Base-by-base conservation (phyloP, 768 basidiomycete genomes). In the Psilocybe azurescens region DNA sequence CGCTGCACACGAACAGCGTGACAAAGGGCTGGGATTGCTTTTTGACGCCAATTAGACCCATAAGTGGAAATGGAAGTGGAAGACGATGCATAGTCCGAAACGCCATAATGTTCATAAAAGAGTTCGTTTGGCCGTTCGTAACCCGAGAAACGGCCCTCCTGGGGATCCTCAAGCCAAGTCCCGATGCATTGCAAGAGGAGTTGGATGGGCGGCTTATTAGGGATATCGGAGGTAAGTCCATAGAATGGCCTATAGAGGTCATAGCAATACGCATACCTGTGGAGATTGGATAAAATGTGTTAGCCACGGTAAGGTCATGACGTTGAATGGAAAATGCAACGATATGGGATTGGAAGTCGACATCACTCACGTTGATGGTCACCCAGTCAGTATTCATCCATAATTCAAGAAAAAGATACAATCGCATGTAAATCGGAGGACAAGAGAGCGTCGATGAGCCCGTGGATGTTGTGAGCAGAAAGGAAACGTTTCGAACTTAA, bases 301-400 rank as follows among this genome's bases (percentile, higher is more conserved):
- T 58, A 41, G 33, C 18, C 48, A n/a, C n/a, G 14, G 8, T 30
- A 11, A 36, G 33, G 33, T 44, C n/a, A 18, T 50, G 46, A 50
- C 48, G 44, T 39, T 49, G 30, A 18, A 32, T 28, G 18, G 11
- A 38, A 30, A 55, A 39, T 36, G 1, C 20, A 7, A 32, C 32
- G 38, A 32, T 13, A 30, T 29, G 32, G 36, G 29, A 48, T 16
- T n/a, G 39, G 13, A 56, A n/a, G 38, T 16, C n/a, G 30, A 14
- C 4, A 56, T n/a, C 16, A 61, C 60, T 51, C n/a, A 61, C 60
- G 48, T 56, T 38, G 55, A 61, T 61, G 11, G 11, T 49, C 33
- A 51, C 51, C 20, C 29, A 61, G 18, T 61, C 60, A 61, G 46
- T 24, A 24, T 7, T 61, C 33, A 30, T 61, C 60, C 60, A 61